Evolutionary conservation across 352 stramenopile genomes (phyloP).

Genomic region (Thalassiosira ordinaria): DNA sequence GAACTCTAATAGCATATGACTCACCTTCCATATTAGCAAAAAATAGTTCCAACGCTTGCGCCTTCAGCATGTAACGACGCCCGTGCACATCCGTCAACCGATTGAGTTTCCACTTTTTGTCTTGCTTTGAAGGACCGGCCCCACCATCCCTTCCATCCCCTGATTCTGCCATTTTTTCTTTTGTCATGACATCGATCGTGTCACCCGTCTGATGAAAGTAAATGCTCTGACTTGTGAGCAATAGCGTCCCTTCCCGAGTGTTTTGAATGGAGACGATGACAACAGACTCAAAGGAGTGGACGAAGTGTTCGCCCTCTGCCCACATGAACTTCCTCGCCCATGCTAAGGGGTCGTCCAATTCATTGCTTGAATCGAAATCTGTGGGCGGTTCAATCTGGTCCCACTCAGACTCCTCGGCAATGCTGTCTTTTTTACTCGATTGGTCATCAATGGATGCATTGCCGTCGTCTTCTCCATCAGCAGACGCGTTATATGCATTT

Average conservation of each 20-base stretch:
- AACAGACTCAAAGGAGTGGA: constrained; percentile 77
- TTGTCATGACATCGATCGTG: constrained; percentile 81
- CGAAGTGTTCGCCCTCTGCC: constrained; percentile 78
- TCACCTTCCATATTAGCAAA: constrained; percentile 81
- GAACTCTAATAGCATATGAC: constrained; percentile 15
- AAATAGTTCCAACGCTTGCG: constrained; percentile 87
- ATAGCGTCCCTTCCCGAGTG: constrained; percentile 66
- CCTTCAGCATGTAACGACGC: constrained; percentile 85
- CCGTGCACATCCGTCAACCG: constrained; percentile 84
- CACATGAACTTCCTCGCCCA: constrained; percentile 85
- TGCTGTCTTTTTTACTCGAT: constrained; percentile 32
- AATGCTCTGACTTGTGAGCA: constrained; percentile 81
- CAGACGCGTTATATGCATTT: too few species aligned
- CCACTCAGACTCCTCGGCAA: constrained; percentile 51
- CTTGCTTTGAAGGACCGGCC: constrained; percentile 21
- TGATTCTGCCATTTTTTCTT: constrained; percentile 58
- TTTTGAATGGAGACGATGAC: constrained; percentile 73
- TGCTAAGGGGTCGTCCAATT: constrained; percentile 65
- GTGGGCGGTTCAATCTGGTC: constrained; percentile 55
- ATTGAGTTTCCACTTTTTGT: constrained; percentile 81
- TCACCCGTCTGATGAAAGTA: constrained; percentile 83
- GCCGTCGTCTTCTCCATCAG: constrained; percentile 28
- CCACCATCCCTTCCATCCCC: constrained; percentile 36
- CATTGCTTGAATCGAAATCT: constrained; percentile 51
- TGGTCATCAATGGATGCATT: constrained; percentile 18